Base-by-base conservation (phyloP, 2,329 filamentous ascomycete species). In the Diaporthe vexans region DNA sequence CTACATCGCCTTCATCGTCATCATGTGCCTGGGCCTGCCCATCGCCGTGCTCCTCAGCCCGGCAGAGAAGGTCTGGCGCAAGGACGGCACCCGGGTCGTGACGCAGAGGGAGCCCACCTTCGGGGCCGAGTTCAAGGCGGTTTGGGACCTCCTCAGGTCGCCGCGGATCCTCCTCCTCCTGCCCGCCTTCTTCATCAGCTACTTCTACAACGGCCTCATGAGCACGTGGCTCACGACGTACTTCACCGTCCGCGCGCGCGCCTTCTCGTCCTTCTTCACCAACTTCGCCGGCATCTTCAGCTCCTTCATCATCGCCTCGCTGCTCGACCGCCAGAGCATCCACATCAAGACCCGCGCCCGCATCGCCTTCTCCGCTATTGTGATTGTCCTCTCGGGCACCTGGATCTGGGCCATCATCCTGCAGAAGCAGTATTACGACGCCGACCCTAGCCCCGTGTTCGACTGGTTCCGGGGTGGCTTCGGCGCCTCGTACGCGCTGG, bases 401-500 rank as follows among this genome's bases (percentile, higher is more conserved):
- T 81, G 80, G 80, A 79, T 81, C 73, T 81, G 80, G 80, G 80
- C 80, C 24, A 76, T 76, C 7, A 74, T 81, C 33, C 74, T 81
- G 54, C 80, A 81, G 76, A 79, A 80, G 67, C 78, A 78, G 68
- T 81, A 80, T 67, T 81, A 81, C 74, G 79, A 78, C 43, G 76
- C 76, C 10, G 68, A 76, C 26, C 68, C 75, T 26, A n/a, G 76
- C n/a, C 80, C 80, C 17, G 77, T 81, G 0, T 81, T 79, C 56
- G 80, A 81, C 75, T 81, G 80, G 80, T 81, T 81, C 74, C 73
- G 71, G 63, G 77, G 90, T 78, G 89, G 91, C 79, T 90, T 89
- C 1, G 86, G 88, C 77, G 92, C 91, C 19, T 93, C 89, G 48
- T 93, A 91, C 1, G 89, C 88, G 0, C 90, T 90, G 79, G 94